Percentiles rank a stretch among this genome's conserved stretches.
Conservation (phyloP, 2,329 filamentous ascomycete genomes). For the Scopulariopsis brevicaulis region DNA sequence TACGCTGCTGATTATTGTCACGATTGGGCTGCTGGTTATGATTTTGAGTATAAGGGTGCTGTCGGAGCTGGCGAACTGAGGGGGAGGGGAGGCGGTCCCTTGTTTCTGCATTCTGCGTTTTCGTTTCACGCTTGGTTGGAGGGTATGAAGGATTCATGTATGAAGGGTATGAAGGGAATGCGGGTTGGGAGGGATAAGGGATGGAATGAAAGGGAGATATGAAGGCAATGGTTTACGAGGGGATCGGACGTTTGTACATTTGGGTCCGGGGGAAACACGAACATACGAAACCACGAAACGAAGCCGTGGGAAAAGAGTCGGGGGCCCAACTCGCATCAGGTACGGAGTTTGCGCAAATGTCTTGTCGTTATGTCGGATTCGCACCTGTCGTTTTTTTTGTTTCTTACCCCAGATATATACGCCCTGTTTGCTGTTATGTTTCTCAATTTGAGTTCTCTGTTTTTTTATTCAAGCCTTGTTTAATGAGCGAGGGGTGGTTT, state of each 20-base stretch:
- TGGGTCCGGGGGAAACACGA: background rate
- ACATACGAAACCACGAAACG: background rate
- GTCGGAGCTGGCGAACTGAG: conserved; percentile 36
- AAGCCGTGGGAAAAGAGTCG: background rate
- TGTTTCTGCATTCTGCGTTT: background rate
- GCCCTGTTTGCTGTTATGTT: background rate
- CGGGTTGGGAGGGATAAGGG: background rate
- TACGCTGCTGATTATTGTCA: conserved; percentile 84
- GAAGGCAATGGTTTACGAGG: background rate
- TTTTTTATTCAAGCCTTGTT: background rate
- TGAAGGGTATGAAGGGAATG: conserved; percentile 6
- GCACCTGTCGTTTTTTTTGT: background rate
- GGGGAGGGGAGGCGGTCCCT: background rate
- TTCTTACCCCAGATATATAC: background rate
- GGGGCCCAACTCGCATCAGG: background rate
- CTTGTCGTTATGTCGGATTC: background rate
- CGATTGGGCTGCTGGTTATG: conserved; percentile 90
- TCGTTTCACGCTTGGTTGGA: background rate
- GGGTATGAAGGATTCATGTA: background rate
- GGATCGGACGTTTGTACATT: background rate
- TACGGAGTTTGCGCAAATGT: background rate
- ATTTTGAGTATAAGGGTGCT: conserved; percentile 84
- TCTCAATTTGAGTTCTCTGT: background rate
- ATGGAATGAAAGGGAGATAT: background rate
- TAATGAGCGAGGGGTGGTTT: too few species aligned